Percentiles rank a stretch among this genome's conserved stretches.
Conservation (phyloP, 129 eudicot species). For the Helichrysum umbraculigerum region DNA sequence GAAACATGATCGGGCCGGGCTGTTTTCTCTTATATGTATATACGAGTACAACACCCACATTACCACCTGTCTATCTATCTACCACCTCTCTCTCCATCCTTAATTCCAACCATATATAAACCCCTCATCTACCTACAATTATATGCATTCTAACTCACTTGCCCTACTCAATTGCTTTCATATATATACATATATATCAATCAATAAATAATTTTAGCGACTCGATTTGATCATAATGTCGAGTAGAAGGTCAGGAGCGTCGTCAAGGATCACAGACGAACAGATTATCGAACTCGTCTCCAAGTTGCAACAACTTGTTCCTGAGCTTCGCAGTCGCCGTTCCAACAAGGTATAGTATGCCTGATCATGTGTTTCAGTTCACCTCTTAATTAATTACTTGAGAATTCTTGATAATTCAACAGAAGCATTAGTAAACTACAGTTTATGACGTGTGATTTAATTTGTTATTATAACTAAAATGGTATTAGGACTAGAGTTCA, state of each 20-base stretch:
- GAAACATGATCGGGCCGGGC: conserved; percentile 20
- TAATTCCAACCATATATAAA: conserved; percentile 32
- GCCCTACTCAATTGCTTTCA: background rate
- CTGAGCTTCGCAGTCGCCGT: conserved; percentile 75
- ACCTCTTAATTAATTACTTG: background rate
- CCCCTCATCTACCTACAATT: conserved; percentile 13
- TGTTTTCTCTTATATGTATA: conserved; percentile 23
- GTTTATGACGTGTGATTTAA: background rate
- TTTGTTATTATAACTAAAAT: background rate
- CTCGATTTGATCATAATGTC: conserved; percentile 49
- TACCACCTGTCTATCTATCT: background rate
- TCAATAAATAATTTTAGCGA: background rate
- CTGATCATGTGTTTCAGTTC: background rate
- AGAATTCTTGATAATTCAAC: background rate
- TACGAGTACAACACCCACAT: background rate
- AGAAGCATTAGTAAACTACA: background rate
- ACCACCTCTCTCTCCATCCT: conserved; percentile 24
- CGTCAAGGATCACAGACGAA: conserved; percentile 70
- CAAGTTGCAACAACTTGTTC: conserved; percentile 81
- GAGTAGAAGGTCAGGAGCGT: conserved; percentile 54
- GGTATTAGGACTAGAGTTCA: conserved; percentile 3
- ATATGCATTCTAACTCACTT: conserved; percentile 25
- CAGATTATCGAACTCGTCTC: conserved; percentile 82
- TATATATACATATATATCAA: background rate
- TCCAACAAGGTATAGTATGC: conserved; percentile 59